A percentile compares a stretch with the other conserved stretches of the same genome.
Evolutionary conservation across 148 eudicot species (phyloP).

Genomic region (Spergularia marina): DNA sequence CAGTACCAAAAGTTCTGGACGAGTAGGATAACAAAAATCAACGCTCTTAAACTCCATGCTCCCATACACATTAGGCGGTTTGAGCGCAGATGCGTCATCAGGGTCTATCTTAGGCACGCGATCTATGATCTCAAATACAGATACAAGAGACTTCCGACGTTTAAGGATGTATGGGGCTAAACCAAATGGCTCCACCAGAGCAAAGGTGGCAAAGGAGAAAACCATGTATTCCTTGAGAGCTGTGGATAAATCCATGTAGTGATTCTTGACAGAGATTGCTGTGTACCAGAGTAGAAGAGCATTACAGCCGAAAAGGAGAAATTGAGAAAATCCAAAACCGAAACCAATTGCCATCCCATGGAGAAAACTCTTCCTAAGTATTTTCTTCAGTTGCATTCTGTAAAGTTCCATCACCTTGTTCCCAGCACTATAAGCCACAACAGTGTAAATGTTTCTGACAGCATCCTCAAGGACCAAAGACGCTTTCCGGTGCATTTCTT

Average conservation of each 20-base stretch:
- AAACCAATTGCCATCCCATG: constrained; percentile 96
- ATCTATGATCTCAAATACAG: constrained; percentile 96
- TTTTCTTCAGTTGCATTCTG: constrained; percentile 62
- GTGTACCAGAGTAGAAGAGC: constrained; percentile 95
- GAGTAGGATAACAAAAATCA: constrained; percentile 85
- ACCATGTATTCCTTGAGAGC: constrained; percentile 97
- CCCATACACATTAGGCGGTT: constrained; percentile 92
- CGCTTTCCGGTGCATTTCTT: constrained; percentile 98
- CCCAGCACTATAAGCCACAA: constrained; percentile 95
- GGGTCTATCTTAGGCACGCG: constrained; percentile 90
- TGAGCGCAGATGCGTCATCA: constrained; percentile 75
- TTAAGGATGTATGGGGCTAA: constrained; percentile 98
- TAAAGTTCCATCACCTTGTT: constrained; percentile 99
- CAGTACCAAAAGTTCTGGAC: constrained; percentile 78
- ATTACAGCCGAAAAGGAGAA: constrained; percentile 92
- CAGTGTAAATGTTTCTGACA: constrained; percentile 94
- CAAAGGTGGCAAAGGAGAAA: constrained; percentile 96
- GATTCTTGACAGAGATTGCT: constrained; percentile 57
- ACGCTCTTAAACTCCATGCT: constrained; percentile 85
- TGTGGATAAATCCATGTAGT: constrained; percentile 52
- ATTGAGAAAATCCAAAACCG: constrained; percentile 91
- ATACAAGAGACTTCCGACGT: constrained; percentile 76
- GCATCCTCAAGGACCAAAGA: constrained; percentile 98
- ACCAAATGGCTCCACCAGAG: constrained; percentile 97
- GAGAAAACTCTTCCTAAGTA: constrained; percentile 78